phyloP scores from a whole-genome alignment of 1,139 yeast genomes.

The Yamadazyma conglobata region DNA sequence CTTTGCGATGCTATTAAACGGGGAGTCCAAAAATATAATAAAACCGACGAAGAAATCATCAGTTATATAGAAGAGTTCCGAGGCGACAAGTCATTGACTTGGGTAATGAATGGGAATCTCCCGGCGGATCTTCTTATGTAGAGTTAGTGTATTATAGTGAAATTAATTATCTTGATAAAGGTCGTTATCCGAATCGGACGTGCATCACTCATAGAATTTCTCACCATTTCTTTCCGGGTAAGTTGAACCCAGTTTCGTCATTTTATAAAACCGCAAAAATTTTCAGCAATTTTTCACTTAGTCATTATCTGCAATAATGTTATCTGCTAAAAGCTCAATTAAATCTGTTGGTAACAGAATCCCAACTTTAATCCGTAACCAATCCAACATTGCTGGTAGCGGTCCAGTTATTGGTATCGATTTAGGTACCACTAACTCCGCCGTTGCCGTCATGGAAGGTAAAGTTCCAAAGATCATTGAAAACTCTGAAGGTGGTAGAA shows the following conservation, averaged over 20 bases:
- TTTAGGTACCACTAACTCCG: constrained; percentile 98
- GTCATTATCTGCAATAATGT: constrained; percentile 23
- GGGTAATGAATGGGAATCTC: constrained; percentile 50
- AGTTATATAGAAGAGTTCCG: constrained; percentile 41
- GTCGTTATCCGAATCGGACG: too few relatives aligned
- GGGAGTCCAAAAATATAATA: constrained; percentile 40
- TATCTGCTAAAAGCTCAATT: constrained; percentile 44
- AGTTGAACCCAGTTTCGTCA: too few relatives aligned
- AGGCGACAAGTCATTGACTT: constrained; percentile 44
- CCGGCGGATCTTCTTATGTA: constrained; percentile 31
- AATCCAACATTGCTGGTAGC: constrained; percentile 51
- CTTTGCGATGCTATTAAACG: constrained; percentile 44
- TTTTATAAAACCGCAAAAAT: constrained; percentile 12
- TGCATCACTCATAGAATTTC: constrained; percentile 11
- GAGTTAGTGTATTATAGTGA: constrained; percentile 1
- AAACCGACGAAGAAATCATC: constrained; percentile 43
- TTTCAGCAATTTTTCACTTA: constrained; percentile 7
- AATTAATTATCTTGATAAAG: too few relatives aligned
- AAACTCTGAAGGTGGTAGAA: constrained; percentile 98
- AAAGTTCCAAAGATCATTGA: constrained; percentile 94
- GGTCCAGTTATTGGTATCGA: constrained; percentile 97
- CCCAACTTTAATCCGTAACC: constrained; percentile 49
- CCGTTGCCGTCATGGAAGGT: constrained; percentile 91
- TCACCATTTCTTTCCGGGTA: constrained; percentile 27
- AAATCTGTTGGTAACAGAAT: constrained; percentile 43